A percentile compares a stretch with the other conserved stretches of the same genome.
phyloP scores from a whole-genome alignment of 306 rosid species.

The Begonia masoniana region DNA sequence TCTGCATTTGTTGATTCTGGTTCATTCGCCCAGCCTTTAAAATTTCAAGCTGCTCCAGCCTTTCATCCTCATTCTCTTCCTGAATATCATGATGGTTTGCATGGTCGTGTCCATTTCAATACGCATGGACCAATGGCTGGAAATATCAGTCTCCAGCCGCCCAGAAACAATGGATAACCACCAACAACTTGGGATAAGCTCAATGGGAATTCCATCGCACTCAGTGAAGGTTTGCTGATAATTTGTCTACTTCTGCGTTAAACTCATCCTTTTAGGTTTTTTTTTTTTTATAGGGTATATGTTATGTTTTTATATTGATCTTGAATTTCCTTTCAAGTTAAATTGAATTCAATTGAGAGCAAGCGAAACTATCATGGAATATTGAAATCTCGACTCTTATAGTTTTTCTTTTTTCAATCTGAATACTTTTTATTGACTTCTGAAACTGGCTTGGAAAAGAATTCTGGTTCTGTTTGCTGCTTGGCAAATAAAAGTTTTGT shows the following conservation, averaged over 20 bases:
- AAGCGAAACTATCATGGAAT: too few relatives aligned
- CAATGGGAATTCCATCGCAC: slow-evolving; percentile 21
- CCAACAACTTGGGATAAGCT: slow-evolving; percentile 20
- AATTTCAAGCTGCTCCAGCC: slow-evolving; percentile 18
- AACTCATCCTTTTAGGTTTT: too few relatives aligned
- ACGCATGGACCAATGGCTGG: slow-evolving; percentile 16
- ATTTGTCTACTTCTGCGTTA: too few relatives aligned
- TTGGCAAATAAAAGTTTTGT: background rate
- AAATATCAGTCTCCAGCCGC: slow-evolving; percentile 20
- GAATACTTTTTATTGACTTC: too few relatives aligned
- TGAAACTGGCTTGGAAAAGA: too few relatives aligned
- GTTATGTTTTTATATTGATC: background rate
- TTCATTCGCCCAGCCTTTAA: slow-evolving; percentile 18
- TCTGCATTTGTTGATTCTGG: slow-evolving; percentile 21
- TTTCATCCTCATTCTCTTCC: slow-evolving; percentile 38
- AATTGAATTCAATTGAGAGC: too few relatives aligned
- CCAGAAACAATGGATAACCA: slow-evolving; percentile 28
- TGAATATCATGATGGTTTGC: slow-evolving; percentile 23
- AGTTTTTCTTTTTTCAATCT: too few relatives aligned
- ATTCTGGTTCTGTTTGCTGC: background rate
- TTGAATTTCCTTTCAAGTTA: background rate
- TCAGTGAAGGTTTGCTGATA: slow-evolving; percentile 14
- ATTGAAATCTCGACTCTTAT: too few relatives aligned
- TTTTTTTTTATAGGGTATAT: too few relatives aligned
- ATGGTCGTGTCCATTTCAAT: slow-evolving; percentile 14